These are phyloP conservation scores for Glebionis coronaria DNA, from an alignment of 129 eudicot genomes.

Conservation along the genomic window DNA sequence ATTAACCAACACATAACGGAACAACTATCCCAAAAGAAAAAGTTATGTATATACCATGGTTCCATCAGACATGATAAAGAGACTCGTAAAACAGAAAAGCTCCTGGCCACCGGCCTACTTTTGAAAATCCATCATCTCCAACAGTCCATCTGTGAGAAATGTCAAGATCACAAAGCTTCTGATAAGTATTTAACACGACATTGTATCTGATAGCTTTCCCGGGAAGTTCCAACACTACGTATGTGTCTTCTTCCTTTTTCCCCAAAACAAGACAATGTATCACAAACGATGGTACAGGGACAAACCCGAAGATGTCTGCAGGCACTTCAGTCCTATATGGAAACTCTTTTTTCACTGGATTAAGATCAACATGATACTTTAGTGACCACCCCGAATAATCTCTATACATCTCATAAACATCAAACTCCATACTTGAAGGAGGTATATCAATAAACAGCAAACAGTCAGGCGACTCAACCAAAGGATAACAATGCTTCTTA, in stretches of 20 bases:
- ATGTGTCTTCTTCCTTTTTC: constrained; percentile 35
- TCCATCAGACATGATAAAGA: constrained; percentile 24
- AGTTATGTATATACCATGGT: neutral
- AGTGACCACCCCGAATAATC: constrained; percentile 35
- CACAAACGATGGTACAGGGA: neutral
- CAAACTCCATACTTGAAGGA: constrained; percentile 19
- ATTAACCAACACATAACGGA: constrained; percentile 24
- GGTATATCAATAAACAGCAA: constrained; percentile 38
- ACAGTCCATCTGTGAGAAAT: constrained; percentile 20
- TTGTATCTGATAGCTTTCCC: constrained; percentile 39
- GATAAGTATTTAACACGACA: constrained; percentile 28
- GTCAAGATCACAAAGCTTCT: constrained; percentile 33
- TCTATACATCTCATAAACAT: constrained; percentile 34
- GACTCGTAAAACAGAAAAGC: constrained; percentile 37
- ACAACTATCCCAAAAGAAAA: constrained; percentile 7
- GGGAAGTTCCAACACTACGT: constrained; percentile 38
- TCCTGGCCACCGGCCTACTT: constrained; percentile 38
- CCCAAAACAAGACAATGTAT: constrained; percentile 32
- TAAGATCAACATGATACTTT: constrained; percentile 38
- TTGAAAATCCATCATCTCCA: constrained; percentile 31
- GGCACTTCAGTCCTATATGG: neutral
- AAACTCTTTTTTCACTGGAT: neutral
- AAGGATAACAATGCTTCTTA: constrained; percentile 34
- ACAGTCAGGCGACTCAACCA: constrained; percentile 41
- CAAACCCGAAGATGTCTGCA: too few relatives aligned